Conservation (phyloP, 257 asterid genomes). For the Paraleonurus japonicus region DNA sequence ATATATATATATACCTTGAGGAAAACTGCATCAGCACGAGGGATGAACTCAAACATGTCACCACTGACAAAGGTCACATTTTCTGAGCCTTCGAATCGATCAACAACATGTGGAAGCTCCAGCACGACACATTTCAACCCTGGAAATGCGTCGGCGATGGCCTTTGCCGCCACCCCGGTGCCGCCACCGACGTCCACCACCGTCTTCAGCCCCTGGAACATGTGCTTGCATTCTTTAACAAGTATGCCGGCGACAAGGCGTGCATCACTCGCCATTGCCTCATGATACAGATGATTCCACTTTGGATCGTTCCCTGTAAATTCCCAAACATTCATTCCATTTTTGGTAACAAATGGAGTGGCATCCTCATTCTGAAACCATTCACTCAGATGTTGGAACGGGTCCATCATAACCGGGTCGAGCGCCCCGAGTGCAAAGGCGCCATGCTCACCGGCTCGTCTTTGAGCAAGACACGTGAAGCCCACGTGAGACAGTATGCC, state of each 20-base stretch:
- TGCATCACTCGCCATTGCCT: neutral
- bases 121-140: neutral
- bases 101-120: conserved; percentile 31
- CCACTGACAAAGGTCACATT: conserved; percentile 21
- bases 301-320: neutral
- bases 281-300: neutral
- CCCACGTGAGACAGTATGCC: neutral
- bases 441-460: neutral
- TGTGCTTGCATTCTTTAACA: neutral
- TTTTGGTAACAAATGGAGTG: neutral
- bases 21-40: conserved; percentile 21
- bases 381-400: neutral
- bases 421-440: neutral
- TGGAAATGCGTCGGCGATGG: neutral
- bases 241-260: neutral
- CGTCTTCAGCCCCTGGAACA: neutral
- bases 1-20: too few species aligned
- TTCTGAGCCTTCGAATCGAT: conserved; percentile 14
- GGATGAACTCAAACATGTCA: conserved; percentile 27
- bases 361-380: neutral
- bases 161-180: neutral
- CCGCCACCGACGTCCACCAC: conserved; percentile 24
- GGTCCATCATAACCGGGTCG: neutral
- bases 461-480: neutral
- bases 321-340: neutral